Conservation (phyloP, 139 green algal genomes). For the Monoraphidium neglectum region DNA sequence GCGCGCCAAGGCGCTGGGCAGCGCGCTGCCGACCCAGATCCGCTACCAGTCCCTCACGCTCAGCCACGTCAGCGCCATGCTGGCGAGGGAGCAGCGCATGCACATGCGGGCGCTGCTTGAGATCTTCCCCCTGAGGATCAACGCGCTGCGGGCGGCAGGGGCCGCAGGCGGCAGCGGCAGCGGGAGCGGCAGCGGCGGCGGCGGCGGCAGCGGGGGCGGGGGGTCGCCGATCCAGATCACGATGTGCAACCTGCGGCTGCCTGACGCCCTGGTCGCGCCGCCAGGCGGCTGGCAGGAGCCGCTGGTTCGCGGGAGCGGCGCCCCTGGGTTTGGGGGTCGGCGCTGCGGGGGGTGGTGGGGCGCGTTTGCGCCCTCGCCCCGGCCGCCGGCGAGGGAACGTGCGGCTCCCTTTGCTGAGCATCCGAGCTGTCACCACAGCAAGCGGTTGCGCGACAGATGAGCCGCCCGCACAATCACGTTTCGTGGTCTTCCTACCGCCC, state of each 20-base stretch:
- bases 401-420: too few species aligned
- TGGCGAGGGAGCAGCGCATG: slow-evolving; percentile 46
- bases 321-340: slow-evolving; percentile 5
- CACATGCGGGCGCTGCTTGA: slow-evolving; percentile 43
- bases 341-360: slow-evolving; percentile 10
- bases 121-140: slow-evolving; percentile 48
- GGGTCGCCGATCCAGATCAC: slow-evolving; percentile 38
- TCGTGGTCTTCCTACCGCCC: not conserved
- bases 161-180: too few species aligned
- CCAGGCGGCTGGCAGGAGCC: slow-evolving; percentile 18
- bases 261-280: slow-evolving; percentile 17
- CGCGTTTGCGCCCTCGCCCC: not conserved
- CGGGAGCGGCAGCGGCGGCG: not conserved
- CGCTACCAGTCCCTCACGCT: slow-evolving; percentile 32
- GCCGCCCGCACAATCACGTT: not conserved
- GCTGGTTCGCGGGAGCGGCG: slow-evolving; percentile 21
- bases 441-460: slow-evolving; percentile 11
- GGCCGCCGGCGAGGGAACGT: too few species aligned
- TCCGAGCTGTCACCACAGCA: too few species aligned
- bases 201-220: not conserved
- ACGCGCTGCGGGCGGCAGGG: slow-evolving; percentile 4
- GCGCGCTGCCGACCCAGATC: slow-evolving; percentile 19
- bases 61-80: slow-evolving; percentile 26
- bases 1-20: slow-evolving; percentile 22
- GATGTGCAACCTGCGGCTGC: slow-evolving; percentile 45